Evolutionary conservation across 495 filamentous ascomycete genomes (phyloP).

Genomic region (Beverwykella pulmonaria): DNA sequence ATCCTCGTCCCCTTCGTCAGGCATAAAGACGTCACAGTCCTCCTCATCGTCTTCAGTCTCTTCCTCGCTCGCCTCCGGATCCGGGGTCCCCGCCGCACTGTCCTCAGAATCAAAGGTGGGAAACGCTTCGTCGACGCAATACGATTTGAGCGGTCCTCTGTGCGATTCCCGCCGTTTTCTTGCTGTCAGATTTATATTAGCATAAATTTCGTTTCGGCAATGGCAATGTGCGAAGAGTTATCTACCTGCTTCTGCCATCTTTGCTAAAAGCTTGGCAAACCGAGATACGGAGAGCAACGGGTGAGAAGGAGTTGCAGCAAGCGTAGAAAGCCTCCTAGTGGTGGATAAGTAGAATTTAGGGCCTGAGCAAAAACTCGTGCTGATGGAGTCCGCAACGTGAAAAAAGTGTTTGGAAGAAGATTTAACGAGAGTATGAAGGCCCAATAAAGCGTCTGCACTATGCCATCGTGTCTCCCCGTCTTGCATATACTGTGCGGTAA

Average conservation of each 20-base stretch:
- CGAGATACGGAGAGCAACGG: too few species aligned
- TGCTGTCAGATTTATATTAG: not conserved
- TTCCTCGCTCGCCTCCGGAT: not conserved
- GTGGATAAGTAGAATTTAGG: too few species aligned
- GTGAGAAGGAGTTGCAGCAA: too few species aligned
- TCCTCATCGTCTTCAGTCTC: conserved; percentile 9
- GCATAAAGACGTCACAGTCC: conserved; percentile 10
- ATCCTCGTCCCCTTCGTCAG: conserved; percentile 8
- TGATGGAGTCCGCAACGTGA: too few species aligned
- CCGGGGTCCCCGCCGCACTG: not conserved
- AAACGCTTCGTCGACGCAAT: not conserved
- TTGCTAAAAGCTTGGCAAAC: not conserved
- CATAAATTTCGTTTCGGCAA: not conserved
- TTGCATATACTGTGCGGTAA: too few species aligned
- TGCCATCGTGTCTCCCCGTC: too few species aligned
- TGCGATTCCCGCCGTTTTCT: not conserved
- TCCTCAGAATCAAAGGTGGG: not conserved
- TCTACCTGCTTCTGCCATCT: not conserved
- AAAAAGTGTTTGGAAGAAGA: too few species aligned
- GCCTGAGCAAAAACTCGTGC: too few species aligned
- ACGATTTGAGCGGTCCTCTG: not conserved
- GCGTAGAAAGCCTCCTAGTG: too few species aligned
- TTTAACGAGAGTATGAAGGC: too few species aligned
- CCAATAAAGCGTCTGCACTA: too few species aligned
- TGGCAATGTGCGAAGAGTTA: not conserved